These are phyloP conservation scores for Linderina pennispora DNA, from an alignment of 192 early-diverging fungal species.

Conservation along the genomic window DNA sequence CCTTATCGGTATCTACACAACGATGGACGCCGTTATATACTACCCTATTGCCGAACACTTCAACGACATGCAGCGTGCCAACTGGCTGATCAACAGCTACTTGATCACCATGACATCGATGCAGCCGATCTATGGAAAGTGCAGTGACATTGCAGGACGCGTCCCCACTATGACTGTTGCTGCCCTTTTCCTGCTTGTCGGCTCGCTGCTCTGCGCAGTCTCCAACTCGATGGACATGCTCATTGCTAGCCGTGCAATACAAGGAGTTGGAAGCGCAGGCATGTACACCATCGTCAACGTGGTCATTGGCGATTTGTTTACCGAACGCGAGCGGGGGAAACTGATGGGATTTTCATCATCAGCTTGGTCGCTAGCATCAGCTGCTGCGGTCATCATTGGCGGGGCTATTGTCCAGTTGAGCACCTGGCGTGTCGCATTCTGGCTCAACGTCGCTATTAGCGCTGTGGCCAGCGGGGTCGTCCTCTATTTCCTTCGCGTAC, in stretches of 20 bases:
- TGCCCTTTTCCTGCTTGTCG: conserved; percentile 35
- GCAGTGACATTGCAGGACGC: conserved; percentile 72
- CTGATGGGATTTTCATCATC: conserved; percentile 45
- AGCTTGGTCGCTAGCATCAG: conserved; percentile 43
- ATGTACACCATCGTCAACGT: conserved; percentile 50
- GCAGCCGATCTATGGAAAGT: conserved; percentile 66
- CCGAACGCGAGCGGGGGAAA: conserved; percentile 45
- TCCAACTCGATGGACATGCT: conserved; percentile 51
- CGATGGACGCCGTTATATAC: conserved; percentile 12
- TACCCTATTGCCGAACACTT: conserved; percentile 31
- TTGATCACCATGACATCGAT: conserved; percentile 59
- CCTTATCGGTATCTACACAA: conserved; percentile 11
- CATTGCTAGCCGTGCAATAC: conserved; percentile 53
- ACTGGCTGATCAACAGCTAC: conserved; percentile 67
- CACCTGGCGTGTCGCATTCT: conserved; percentile 44
- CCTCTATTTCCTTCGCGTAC: conserved; percentile 7
- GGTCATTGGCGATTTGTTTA: conserved; percentile 53
- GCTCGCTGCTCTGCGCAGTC: conserved; percentile 35
- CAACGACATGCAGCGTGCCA: conserved; percentile 46
- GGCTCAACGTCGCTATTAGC: conserved; percentile 40
- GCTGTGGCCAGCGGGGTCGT: conserved; percentile 24
- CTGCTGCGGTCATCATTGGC: conserved; percentile 43
- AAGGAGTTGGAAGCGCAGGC: conserved; percentile 57
- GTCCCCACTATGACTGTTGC: conserved; percentile 46
- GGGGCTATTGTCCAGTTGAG: conserved; percentile 35